These are phyloP conservation scores for Phytopythium sindhum DNA, from an alignment of 352 stramenopile species.

Conservation along the genomic window DNA sequence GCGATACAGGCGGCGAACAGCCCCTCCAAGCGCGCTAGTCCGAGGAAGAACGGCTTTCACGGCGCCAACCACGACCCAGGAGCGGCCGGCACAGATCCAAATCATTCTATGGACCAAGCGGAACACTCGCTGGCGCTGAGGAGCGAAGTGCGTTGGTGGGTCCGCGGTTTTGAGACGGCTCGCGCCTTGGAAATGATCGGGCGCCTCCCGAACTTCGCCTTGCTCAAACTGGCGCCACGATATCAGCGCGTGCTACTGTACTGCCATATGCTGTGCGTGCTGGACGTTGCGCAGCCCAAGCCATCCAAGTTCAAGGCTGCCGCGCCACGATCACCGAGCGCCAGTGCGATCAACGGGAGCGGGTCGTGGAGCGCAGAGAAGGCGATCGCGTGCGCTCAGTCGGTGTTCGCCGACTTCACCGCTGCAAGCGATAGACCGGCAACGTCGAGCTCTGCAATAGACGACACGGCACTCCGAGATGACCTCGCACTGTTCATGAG, in stretches of 20 bases:
- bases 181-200: conserved; percentile 25
- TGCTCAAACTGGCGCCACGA: neutral
- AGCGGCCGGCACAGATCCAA: neutral
- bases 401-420: conserved; percentile 15
- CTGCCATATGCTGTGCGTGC: conserved; percentile 37
- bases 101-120: neutral
- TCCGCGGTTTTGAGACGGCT: conserved; percentile 29
- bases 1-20: conserved; percentile 7
- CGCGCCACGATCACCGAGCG: neutral
- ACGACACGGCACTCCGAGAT: neutral
- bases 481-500: conserved; percentile 29
- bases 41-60: neutral
- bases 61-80: neutral
- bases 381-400: conserved; percentile 31
- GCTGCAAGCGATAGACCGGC: conserved; percentile 6
- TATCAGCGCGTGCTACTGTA: conserved; percentile 24
- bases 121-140: conserved; percentile 22
- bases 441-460: neutral
- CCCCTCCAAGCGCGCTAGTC: neutral
- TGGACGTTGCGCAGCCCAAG: conserved; percentile 27
- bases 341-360: neutral
- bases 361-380: conserved; percentile 30
- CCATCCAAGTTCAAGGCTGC: neutral
- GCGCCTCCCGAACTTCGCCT: conserved; percentile 7
- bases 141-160: conserved; percentile 30